phyloP scores from a whole-genome alignment of 345 rosid genomes.

The Ceriops zippeliana region DNA sequence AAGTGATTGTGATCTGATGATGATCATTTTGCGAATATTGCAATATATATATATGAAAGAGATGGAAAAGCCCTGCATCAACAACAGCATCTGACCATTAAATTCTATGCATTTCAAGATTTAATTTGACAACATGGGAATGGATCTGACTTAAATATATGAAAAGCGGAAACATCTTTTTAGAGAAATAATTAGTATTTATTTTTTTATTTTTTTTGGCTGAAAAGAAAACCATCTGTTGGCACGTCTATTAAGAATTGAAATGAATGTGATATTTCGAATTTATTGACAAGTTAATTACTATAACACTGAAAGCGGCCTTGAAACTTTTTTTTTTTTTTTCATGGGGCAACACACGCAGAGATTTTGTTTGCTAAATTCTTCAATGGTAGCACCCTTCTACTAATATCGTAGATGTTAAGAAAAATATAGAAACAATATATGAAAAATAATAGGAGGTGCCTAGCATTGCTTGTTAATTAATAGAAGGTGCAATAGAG shows the following conservation, averaged over 20 bases:
- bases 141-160: background rate
- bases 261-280: background rate
- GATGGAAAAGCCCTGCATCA: constrained; percentile 1
- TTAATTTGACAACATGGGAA: background rate
- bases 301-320: background rate
- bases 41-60: background rate
- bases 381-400: no score
- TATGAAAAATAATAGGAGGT: no score
- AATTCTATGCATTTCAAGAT: background rate
- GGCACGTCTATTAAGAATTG: background rate
- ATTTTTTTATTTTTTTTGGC: background rate
- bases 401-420: no score
- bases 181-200: background rate
- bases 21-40: background rate
- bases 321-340: background rate
- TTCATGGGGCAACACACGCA: background rate
- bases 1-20: background rate
- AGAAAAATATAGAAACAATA: no score
- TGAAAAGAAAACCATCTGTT: background rate
- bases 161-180: background rate
- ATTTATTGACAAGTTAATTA: background rate
- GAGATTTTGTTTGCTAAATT: no score
- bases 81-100: constrained; percentile 17
- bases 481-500: no score
- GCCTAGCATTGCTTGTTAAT: no score